Evolutionary conservation across 768 basidiomycete species (phyloP), one percentile per base, ranked within the genome.

Genomic region (Neoboletus magnificus): DNA sequence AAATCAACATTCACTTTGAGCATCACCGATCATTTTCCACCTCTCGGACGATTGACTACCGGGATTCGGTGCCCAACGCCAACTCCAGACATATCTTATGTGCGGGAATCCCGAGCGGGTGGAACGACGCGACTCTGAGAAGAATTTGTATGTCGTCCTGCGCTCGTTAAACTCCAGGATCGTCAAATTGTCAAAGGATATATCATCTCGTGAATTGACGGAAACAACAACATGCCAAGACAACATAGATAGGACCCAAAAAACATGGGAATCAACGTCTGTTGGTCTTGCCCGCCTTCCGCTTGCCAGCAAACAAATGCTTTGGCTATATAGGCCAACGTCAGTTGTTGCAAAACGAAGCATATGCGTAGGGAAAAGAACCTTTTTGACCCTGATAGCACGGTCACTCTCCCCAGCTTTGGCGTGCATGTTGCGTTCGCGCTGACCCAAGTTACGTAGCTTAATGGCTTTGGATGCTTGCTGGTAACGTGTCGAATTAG

Each of bases 321-420:
- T 90, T 93, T 47, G 92, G 92, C 91, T 93, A 57, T 23, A 60
- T 58, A 35, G 29, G 56, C 33, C 61, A 33, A 49, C 25, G 22
- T 57, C 23, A 69, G 55, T 1, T 12, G 12, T 39, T 20, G 25
- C 11, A 29, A 16, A 12, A 41, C 5, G 4, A 48, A 13, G 12
- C 1, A 35, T 9, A 43, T 2, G n/a, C 20, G 20, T n/a, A 13
- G 20, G n/a, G 15, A 8, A 13, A 76, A 79, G 13, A 49, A 91
- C 91, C 90, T 89, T 92, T 80, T 92, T 92, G 59, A 79, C 80
- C 66, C 76, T 81, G 74, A 93, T 93, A 12, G 80, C 80, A 61
- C 91, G 85, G 76, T 95, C 93, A 55, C 83, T 79, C 80, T 99
- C 96, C 55, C 91, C 91, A 37, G 94, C 95, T 69, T 88, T 92